Base-by-base conservation (phyloP, 768 basidiomycete species). In the Exidia glandulosa region DNA sequence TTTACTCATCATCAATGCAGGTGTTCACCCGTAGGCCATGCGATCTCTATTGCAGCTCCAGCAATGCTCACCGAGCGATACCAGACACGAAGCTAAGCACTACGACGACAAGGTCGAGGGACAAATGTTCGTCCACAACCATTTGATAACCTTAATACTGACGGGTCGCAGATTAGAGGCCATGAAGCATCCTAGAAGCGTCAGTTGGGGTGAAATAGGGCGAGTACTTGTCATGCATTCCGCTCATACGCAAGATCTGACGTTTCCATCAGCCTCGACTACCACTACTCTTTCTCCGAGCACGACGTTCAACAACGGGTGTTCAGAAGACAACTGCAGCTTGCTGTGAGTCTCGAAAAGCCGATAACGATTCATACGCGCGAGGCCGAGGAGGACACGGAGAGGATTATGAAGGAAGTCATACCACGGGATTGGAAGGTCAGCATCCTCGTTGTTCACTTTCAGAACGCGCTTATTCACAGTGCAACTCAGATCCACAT, bases 131-230 rank as follows among this genome's bases (percentile, higher is more conserved):
- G 83, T 73, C 48, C 27, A 52, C 59, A 54, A 54, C 37, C 34
- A n/a, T 57, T 2, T 32, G 57, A 27, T 6, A 25, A 54, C 6
- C 12, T 6, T 45, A 16, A 60, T 31, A 48, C 32, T 61, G 50
- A 62, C 45, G 6, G n/a, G 19, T 16, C 47, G 1, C 65, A 90
- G 87, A 31, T 61, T 88, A 56, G 82, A 84, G 66, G 89, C 89
- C 2, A 88, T 90, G 82, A 50, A 75, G 0, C 90, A 92, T 65
- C 87, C 88, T 1, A 82, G 86, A 12, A 91, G 89, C 66, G 89
- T 93, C 6, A 88, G 89, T 2, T 88, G 87, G 85, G 91, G 91
- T 1, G 91, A 94, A 67, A 92, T 92, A 59, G 90, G 91, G 0
- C 78, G 30, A 7, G 19, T 54, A 23, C 6, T 61, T 25, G 33